Conservation (phyloP, 441 rosid species). For the Populus hybrid region DNA sequence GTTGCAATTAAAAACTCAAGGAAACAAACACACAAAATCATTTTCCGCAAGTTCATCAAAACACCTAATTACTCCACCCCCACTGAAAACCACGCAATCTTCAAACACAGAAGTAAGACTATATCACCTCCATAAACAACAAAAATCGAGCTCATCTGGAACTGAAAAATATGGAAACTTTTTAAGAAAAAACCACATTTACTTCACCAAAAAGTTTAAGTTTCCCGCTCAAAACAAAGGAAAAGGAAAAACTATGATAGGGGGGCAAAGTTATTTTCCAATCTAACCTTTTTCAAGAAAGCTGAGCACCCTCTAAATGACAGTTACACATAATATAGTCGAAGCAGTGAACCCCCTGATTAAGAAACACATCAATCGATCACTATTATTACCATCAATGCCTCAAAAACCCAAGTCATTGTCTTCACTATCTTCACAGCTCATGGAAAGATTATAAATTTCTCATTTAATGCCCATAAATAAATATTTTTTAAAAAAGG, state of each 20-base stretch:
- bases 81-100: not conserved
- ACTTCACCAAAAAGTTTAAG: not conserved
- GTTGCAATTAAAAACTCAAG: not conserved
- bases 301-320: not conserved
- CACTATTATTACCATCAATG: no score
- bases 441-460: no score
- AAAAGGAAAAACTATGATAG: no score
- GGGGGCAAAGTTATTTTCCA: no score
- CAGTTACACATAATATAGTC: not conserved
- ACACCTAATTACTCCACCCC: not conserved
- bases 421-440: no score
- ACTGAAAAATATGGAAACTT: not conserved
- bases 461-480: no score
- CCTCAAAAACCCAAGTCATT: no score
- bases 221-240: not conserved
- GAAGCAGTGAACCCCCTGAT: conserved; percentile 1
- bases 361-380: not conserved
- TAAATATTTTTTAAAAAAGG: no score
- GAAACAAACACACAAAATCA: not conserved
- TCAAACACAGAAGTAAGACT: not conserved
- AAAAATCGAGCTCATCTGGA: not conserved
- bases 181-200: not conserved
- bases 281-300: not conserved
- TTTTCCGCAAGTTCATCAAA: not conserved
- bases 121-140: not conserved